Base-by-base conservation (phyloP, 805 yeast species). In the Candida argentea region DNA sequence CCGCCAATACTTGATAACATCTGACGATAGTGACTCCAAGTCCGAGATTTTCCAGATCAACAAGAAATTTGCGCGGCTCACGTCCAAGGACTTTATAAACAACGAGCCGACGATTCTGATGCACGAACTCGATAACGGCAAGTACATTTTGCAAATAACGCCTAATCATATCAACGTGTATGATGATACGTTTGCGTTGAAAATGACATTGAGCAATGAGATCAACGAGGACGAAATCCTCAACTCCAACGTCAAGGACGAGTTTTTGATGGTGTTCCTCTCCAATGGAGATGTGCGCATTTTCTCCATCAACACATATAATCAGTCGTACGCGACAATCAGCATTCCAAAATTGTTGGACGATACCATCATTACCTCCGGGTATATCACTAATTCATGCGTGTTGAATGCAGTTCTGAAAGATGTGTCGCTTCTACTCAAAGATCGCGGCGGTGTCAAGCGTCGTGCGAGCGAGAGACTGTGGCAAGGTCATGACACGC, bases 91-190 rank as follows among this genome's bases (percentile, higher is more conserved):
- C 37, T 79, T 83, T 43, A 68, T 73, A 32, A 68, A 73, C 33
- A 69, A 74, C 31, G 72, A 73, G 18, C 56, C 67, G 10, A 84
- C 94, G 0, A 60, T 84, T 7, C 73, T 73, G 20, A 73, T 81
- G 43, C 81, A 78, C 14, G 73, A 76, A 23, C 52, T 80, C 32
- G 63, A 67, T 26, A 48, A 52, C 14, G 69, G 75, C 5, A 66
- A 70, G 21, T 65, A 72, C 39, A 73, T 84, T 20, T 67, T 85
- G 11, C 95, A 86, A 47, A 73, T 84, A 2, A 76, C 91, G 1
- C 71, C 80, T 0, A 67, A 70, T 21, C 74, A 72, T 29, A 65
- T 85, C 17, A 63, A 67, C 17, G 46, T 83, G 3, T 84, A 73
- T 48, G 49, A 77, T 40, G 62, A 71, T 32, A 65, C 67, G 26